A percentile compares a stretch with the other conserved stretches of the same genome.
Evolutionary conservation across 495 filamentous ascomycete genomes (phyloP).

Genomic region (Parachaetomium inaequale): DNA sequence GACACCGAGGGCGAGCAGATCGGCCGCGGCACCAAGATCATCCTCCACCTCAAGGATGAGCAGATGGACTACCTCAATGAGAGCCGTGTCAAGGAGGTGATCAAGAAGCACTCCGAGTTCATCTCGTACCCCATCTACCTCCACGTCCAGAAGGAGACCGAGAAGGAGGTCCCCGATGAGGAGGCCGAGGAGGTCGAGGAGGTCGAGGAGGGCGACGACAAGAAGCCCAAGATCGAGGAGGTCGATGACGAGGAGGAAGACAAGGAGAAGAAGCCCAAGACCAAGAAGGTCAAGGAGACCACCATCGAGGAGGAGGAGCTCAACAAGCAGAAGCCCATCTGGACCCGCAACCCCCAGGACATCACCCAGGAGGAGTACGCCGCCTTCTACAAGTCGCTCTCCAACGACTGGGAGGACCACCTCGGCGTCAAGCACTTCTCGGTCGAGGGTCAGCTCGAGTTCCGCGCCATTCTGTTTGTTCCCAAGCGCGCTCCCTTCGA

Average conservation of each 20-base stretch:
- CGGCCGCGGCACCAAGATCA: constrained; percentile 93
- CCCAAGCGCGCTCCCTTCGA: constrained; percentile 99
- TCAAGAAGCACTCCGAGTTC: constrained; percentile 99
- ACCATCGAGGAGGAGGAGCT: constrained; percentile 99
- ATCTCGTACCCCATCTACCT: constrained; percentile 99
- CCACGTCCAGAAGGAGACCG: constrained; percentile 96
- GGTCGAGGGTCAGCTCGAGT: constrained; percentile 99
- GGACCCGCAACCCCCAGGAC: constrained; percentile 95
- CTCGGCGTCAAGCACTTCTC: constrained; percentile 99
- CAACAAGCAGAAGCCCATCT: constrained; percentile 99
- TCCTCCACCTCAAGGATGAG: constrained; percentile 99
- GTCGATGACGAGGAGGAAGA: constrained; percentile 72
- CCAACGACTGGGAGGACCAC: constrained; percentile 99
- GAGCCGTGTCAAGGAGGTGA: constrained; percentile 98
- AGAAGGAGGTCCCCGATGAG: constrained; percentile 98
- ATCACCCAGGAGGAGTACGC: constrained; percentile 97
- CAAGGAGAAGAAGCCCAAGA: constrained; percentile 93
- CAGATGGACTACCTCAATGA: constrained; percentile 97
- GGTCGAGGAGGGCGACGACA: constrained; percentile 65
- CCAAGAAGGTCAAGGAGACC: constrained; percentile 98
- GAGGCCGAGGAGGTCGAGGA: constrained; percentile 77
- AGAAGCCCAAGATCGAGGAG: constrained; percentile 84
- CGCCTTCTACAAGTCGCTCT: constrained; percentile 98
- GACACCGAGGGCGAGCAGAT: constrained; percentile 89
- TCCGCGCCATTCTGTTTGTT: constrained; percentile 98